phyloP scores from a whole-genome alignment of 352 stramenopile genomes.

The Phytophthora tentaculata region DNA sequence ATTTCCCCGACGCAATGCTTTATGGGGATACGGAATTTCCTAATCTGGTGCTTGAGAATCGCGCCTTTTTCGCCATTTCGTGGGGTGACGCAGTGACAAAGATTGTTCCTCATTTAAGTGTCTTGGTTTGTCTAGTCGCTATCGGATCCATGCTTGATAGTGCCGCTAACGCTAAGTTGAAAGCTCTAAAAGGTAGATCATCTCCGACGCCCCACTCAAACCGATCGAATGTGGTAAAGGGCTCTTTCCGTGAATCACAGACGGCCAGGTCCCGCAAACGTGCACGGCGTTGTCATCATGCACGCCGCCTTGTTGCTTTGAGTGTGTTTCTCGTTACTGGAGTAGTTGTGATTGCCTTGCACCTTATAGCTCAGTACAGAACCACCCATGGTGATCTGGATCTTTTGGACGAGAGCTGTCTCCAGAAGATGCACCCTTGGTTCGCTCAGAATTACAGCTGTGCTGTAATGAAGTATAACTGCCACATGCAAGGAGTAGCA shows the following conservation, averaged over 20 bases:
- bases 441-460: conserved; percentile 1
- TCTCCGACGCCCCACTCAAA: neutral
- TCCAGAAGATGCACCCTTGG: conserved; percentile 1
- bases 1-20: conserved; percentile 39
- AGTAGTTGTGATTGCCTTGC: neutral
- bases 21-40: conserved; percentile 53
- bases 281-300: neutral
- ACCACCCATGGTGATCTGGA: neutral
- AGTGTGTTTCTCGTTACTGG: neutral
- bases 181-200: neutral
- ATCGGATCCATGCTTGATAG: conserved; percentile 24
- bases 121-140: conserved; percentile 38
- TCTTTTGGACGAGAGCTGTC: neutral
- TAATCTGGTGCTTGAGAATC: conserved; percentile 56
- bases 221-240: neutral
- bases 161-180: too few species aligned
- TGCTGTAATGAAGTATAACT: conserved; percentile 5
- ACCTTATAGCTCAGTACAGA: neutral
- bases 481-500: neutral
- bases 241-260: neutral
- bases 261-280: neutral
- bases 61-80: conserved; percentile 42
- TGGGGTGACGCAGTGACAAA: conserved; percentile 34
- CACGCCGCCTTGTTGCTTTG: neutral
- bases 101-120: conserved; percentile 44